Conservation (phyloP, 2,329 filamentous ascomycete genomes). For the Alternaria sp. region DNA sequence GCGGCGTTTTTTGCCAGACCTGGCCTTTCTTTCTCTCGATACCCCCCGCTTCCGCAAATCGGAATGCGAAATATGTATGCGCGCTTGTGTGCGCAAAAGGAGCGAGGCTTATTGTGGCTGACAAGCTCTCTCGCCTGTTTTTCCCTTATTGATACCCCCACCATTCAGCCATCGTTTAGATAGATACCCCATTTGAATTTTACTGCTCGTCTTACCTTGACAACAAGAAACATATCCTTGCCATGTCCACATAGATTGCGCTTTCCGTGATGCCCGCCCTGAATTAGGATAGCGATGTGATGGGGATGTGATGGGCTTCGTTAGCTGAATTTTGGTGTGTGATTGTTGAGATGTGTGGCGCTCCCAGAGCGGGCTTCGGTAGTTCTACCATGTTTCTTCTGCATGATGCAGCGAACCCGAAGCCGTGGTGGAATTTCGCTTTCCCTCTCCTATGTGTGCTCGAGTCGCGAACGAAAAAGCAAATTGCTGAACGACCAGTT, state of each 20-base stretch:
- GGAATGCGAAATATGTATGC: slow-evolving; percentile 29
- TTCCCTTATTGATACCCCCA: slow-evolving; percentile 42
- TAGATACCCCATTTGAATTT: slow-evolving; percentile 5
- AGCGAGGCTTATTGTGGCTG: slow-evolving; percentile 35
- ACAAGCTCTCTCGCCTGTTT: slow-evolving; percentile 21
- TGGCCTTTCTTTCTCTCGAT: slow-evolving; percentile 21
- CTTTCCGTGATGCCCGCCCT: neutral
- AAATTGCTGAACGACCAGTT: neutral
- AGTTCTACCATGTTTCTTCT: neutral
- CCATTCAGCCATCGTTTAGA: slow-evolving; percentile 15
- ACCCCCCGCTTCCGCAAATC: slow-evolving; percentile 30
- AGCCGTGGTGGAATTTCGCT: neutral
- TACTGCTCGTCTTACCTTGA: slow-evolving; percentile 6
- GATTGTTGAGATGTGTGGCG: slow-evolving; percentile 32
- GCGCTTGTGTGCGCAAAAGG: slow-evolving; percentile 24
- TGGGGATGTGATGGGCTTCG: slow-evolving; percentile 14
- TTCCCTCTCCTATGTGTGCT: neutral
- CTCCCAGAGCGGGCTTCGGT: slow-evolving; percentile 15
- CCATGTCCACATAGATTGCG: neutral
- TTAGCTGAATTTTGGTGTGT: slow-evolving; percentile 17
- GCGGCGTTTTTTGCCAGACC: slow-evolving; percentile 15
- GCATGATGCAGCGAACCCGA: neutral
- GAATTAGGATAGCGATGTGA: neutral
- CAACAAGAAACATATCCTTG: neutral
- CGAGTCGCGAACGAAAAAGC: neutral